Evolutionary conservation across 2,329 filamentous ascomycete species (phyloP).

Genomic region (Aureobasidium namibiae): DNA sequence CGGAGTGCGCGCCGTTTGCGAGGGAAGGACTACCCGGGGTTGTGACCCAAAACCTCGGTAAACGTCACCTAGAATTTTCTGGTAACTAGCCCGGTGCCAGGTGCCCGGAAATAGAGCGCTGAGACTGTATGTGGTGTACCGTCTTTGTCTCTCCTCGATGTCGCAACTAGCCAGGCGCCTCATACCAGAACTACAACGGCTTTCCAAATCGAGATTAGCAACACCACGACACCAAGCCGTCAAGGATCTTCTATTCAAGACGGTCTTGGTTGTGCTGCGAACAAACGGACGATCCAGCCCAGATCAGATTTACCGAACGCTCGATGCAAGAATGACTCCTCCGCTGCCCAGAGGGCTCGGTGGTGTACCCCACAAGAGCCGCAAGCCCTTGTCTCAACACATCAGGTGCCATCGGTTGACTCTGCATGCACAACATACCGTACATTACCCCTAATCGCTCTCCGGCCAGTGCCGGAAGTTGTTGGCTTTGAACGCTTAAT

Average conservation of each 20-base stretch:
- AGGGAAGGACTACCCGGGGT: background rate
- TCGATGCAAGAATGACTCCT: background rate
- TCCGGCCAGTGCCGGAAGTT: background rate
- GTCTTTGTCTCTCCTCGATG: background rate
- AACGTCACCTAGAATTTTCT: background rate
- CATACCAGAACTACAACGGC: background rate
- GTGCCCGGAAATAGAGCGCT: background rate
- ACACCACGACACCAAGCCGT: background rate
- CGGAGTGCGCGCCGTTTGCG: background rate
- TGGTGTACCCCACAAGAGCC: background rate
- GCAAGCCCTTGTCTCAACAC: background rate
- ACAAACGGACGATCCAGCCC: background rate
- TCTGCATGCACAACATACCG: constrained; percentile 1
- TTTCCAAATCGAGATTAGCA: background rate
- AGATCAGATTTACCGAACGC: background rate
- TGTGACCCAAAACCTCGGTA: background rate
- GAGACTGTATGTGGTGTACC: background rate
- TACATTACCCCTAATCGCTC: background rate
- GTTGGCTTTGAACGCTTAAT: background rate
- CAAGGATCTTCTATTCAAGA: background rate
- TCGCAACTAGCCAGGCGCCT: background rate
- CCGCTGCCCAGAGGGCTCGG: background rate
- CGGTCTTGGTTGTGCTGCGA: background rate
- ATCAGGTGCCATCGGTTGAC: background rate
- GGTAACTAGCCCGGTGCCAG: background rate